These are phyloP conservation scores for Solanum etuberosum DNA, from an alignment of 257 asterid species.

Conservation along the genomic window DNA sequence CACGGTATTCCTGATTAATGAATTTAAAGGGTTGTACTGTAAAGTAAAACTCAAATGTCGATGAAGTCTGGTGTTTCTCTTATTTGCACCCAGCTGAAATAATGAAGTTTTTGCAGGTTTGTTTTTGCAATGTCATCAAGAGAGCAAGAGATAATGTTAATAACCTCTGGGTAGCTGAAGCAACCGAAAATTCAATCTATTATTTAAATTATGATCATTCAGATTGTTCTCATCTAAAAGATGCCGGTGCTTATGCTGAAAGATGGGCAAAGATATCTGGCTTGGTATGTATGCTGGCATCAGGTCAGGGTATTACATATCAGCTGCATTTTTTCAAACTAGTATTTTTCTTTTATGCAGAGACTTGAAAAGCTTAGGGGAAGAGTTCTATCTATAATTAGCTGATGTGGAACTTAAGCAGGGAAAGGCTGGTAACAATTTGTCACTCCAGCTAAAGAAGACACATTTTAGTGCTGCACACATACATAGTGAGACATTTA, in stretches of 20 bases:
- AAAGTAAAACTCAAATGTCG: background rate
- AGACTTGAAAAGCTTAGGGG: conserved; percentile 25
- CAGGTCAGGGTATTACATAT: background rate
- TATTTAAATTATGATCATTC: conserved; percentile 40
- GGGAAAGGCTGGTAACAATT: background rate
- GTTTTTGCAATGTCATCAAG: conserved; percentile 76
- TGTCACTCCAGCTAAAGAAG: background rate
- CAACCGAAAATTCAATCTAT: conserved; percentile 75
- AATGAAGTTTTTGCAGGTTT: conserved; percentile 43
- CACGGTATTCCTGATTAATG: background rate
- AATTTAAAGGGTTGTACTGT: background rate
- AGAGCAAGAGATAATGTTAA: conserved; percentile 55
- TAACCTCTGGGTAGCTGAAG: conserved; percentile 91
- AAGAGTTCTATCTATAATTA: conserved; percentile 43
- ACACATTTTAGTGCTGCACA: background rate
- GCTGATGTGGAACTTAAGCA: background rate
- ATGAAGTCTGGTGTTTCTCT: background rate
- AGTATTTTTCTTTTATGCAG: conserved; percentile 1
- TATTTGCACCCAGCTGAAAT: background rate
- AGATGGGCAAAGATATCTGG: conserved; percentile 60
- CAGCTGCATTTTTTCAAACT: background rate
- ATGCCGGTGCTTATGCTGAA: conserved; percentile 42
- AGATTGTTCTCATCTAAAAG: conserved; percentile 46
- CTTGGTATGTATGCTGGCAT: conserved; percentile 30
- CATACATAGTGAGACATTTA: too few species aligned